Evolutionary conservation across 1,284 basidiomycete species (phyloP).

Genomic region (Malassezia pachydermatis): DNA sequence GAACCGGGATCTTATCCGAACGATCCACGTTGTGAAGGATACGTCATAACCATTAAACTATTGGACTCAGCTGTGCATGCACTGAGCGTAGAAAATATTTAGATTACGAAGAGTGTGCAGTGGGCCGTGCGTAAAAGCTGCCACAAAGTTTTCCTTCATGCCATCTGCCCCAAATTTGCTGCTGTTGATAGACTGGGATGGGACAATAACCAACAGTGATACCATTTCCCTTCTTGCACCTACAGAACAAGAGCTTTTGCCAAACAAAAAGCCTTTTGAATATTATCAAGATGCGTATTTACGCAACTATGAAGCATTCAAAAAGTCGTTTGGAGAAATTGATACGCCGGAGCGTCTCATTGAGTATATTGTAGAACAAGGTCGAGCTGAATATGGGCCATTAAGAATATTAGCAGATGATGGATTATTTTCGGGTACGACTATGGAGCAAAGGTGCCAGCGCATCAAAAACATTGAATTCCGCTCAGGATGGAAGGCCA

Average conservation of each 20-base stretch:
- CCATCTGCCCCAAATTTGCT: constrained; percentile 10
- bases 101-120: background rate
- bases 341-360: constrained; percentile 18
- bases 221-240: constrained; percentile 38
- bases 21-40: constrained; percentile 17
- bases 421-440: constrained; percentile 26
- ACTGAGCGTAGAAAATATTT: background rate
- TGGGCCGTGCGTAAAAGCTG: too few relatives aligned
- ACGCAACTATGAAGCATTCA: constrained; percentile 19
- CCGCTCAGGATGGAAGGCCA: constrained; percentile 23
- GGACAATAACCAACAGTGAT: constrained; percentile 38
- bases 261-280: constrained; percentile 17
- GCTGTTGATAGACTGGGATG: constrained; percentile 44
- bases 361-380: constrained; percentile 20
- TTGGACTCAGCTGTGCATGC: constrained; percentile 4
- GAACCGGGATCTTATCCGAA: constrained; percentile 22
- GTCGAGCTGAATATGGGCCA: constrained; percentile 24
- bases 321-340: constrained; percentile 7
- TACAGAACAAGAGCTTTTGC: background rate
- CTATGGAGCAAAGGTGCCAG: background rate
- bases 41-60: constrained; percentile 22
- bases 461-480: constrained; percentile 19
- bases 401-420: constrained; percentile 23
- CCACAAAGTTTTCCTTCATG: too few relatives aligned
- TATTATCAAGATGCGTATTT: constrained; percentile 29